A percentile compares a stretch with the other conserved stretches of the same genome.
Evolutionary conservation across 2,329 filamentous ascomycete species (phyloP).

Genomic region (Colletotrichum eleusines): DNA sequence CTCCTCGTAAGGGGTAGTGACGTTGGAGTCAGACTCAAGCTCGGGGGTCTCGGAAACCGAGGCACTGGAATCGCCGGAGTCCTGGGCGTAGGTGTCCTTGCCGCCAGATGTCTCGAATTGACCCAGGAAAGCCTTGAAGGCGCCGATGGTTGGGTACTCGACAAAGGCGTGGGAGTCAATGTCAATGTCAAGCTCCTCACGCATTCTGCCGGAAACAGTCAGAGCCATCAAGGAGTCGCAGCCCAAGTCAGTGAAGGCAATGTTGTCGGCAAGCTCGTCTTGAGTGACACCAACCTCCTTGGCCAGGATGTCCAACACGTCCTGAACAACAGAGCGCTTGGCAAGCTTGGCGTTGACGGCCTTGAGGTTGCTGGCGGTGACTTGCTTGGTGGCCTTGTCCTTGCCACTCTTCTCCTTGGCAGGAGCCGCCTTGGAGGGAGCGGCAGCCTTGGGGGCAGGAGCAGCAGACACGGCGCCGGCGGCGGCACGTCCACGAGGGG

Average conservation of each 20-base stretch:
- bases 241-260: conserved; percentile 68
- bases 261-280: conserved; percentile 68
- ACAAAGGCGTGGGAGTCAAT: conserved; percentile 66
- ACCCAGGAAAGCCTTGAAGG: conserved; percentile 60
- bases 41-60: conserved; percentile 60
- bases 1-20: conserved; percentile 66
- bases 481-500: conserved; percentile 65
- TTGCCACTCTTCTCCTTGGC: conserved; percentile 51
- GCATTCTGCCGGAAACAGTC: conserved; percentile 67
- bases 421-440: conserved; percentile 47
- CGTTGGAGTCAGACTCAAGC: conserved; percentile 60
- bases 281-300: conserved; percentile 67
- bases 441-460: conserved; percentile 52
- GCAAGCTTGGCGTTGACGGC: conserved; percentile 65
- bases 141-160: conserved; percentile 66
- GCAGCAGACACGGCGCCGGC: conserved; percentile 51
- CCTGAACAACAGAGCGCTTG: conserved; percentile 55
- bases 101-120: conserved; percentile 50
- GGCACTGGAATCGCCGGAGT: conserved; percentile 52
- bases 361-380: conserved; percentile 60
- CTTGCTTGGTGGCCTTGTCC: conserved; percentile 57
- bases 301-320: conserved; percentile 66
- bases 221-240: conserved; percentile 73
- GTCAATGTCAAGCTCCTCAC: conserved; percentile 69
- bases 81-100: conserved; percentile 46